Evolutionary conservation across 73 alveolate genomes (phyloP).

Genomic region (Breviolum minutum): DNA sequence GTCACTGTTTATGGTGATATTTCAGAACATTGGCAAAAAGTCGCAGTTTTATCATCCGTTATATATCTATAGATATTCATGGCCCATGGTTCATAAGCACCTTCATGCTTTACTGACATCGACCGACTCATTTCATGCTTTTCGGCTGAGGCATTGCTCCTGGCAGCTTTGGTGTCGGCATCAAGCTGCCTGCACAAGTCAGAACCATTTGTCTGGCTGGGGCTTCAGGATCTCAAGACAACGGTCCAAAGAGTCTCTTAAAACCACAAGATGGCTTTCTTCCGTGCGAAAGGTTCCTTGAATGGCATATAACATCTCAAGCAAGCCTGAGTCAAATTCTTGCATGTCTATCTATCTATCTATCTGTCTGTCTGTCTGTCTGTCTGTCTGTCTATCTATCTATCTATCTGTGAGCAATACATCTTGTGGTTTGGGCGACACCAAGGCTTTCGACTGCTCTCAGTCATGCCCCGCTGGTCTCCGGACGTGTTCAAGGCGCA

Average conservation of each 20-base stretch:
- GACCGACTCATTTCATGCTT: no score
- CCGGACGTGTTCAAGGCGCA: slow-evolving; percentile 22
- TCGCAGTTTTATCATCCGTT: no score
- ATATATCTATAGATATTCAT: no score
- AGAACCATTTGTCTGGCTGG: slow-evolving; percentile 4
- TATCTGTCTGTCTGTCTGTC: not conserved
- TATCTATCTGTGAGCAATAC: not conserved
- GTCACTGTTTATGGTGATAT: no score
- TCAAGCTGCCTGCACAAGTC: slow-evolving; percentile 2
- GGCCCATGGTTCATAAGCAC: no score
- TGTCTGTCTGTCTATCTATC: not conserved
- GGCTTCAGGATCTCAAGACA: not conserved
- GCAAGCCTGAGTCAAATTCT: no score
- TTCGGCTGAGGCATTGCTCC: not conserved
- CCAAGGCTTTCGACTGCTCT: slow-evolving; percentile 43
- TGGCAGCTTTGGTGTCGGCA: not conserved
- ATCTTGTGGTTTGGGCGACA: not conserved
- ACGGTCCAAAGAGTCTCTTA: not conserved
- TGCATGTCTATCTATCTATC: not conserved
- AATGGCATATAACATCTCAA: no score
- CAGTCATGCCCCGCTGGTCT: slow-evolving; percentile 40
- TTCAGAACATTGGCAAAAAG: no score
- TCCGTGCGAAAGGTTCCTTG: not conserved
- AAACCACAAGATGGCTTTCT: not conserved
- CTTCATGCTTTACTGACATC: no score